Percentiles rank a stretch among this genome's conserved stretches.
Conservation (phyloP, 352 stramenopile species). For the Pythium sukuiense region DNA sequence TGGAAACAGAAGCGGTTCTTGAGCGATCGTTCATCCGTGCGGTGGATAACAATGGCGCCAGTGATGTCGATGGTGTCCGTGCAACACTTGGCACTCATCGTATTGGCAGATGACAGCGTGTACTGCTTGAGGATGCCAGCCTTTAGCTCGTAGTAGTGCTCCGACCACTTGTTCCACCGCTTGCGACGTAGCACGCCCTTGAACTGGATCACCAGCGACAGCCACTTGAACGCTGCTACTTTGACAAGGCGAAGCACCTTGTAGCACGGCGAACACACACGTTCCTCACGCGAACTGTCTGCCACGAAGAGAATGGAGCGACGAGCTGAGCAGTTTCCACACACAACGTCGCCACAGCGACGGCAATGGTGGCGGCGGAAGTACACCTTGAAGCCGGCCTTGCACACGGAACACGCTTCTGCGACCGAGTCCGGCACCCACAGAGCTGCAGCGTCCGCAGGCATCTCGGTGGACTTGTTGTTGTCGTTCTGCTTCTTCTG, state of each 20-base stretch:
- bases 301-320: constrained; percentile 70
- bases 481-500: constrained; percentile 37
- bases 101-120: constrained; percentile 45
- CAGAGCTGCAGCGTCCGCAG: constrained; percentile 62
- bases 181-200: constrained; percentile 68
- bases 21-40: constrained; percentile 58
- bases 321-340: constrained; percentile 68
- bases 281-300: constrained; percentile 60
- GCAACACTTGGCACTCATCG: constrained; percentile 33
- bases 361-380: constrained; percentile 83
- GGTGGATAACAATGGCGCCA: constrained; percentile 81
- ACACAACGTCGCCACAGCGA: constrained; percentile 76
- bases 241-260: constrained; percentile 67
- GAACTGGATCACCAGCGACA: constrained; percentile 71
- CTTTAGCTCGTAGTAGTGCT: constrained; percentile 82
- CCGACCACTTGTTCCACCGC: constrained; percentile 74
- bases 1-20: constrained; percentile 84
- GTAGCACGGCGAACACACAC: constrained; percentile 73
- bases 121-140: constrained; percentile 78
- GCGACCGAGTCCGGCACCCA: constrained; percentile 80
- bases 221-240: constrained; percentile 62
- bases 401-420: constrained; percentile 66
- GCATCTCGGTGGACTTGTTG: constrained; percentile 26
- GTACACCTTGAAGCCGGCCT: constrained; percentile 65
- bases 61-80: constrained; percentile 69